phyloP scores from a whole-genome alignment of 192 early-diverging fungal genomes.

The Backusella australiensis region DNA sequence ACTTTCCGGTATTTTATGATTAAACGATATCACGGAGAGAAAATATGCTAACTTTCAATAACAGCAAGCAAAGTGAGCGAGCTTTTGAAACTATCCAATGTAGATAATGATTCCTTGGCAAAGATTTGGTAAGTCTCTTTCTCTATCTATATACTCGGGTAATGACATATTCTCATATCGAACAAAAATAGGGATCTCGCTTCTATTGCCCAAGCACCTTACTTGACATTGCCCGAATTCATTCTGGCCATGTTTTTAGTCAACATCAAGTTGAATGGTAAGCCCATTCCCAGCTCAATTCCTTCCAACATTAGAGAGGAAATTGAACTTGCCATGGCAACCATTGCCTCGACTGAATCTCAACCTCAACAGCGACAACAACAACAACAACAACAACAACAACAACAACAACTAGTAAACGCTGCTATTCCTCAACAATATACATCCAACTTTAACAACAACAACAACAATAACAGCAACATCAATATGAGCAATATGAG shows the following conservation, averaged over 20 bases:
- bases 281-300: slow-evolving; percentile 45
- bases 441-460: background rate
- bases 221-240: slow-evolving; percentile 60
- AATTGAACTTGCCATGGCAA: slow-evolving; percentile 38
- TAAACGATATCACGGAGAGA: slow-evolving; percentile 3
- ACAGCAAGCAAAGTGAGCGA: slow-evolving; percentile 33
- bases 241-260: slow-evolving; percentile 64
- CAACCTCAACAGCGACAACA: background rate
- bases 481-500: background rate
- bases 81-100: slow-evolving; percentile 25
- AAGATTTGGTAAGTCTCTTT: slow-evolving; percentile 38
- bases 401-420: background rate
- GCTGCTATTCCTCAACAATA: background rate
- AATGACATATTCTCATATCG: background rate
- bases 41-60: background rate
- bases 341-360: slow-evolving; percentile 28
- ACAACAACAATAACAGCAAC: background rate
- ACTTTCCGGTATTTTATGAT: slow-evolving; percentile 18
- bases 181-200: slow-evolving; percentile 52
- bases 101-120: slow-evolving; percentile 34
- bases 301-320: slow-evolving; percentile 50
- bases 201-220: slow-evolving; percentile 42
- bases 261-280: slow-evolving; percentile 47
- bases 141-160: background rate
- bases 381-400: background rate